Base-by-base conservation (phyloP, 371 early-diverging fungal genomes). In the Entomophthora muscae region DNA sequence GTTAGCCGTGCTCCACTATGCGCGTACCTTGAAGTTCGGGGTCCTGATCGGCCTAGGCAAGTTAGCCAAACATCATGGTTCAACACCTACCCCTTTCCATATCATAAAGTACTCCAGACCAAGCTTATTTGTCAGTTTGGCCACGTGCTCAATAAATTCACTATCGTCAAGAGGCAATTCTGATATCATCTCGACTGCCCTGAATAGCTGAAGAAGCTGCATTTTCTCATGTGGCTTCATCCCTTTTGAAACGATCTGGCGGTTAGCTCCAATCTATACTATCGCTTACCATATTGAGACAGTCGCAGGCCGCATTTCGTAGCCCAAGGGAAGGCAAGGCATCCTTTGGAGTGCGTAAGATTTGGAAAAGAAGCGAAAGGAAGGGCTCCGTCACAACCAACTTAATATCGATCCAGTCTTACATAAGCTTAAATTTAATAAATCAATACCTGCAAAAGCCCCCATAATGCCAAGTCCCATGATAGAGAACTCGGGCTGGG, bases 401-500 rank as follows among this genome's bases (percentile, higher is more conserved):
- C 10, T 83, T 83, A 63, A 95, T 93, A 71, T 95, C 95, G 70
- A 94, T 89, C 97, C 97, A 96, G 12, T 88, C 83, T 75, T 60
- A 24, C 26, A 60, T 29, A 52, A 52, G 54, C 24, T 24, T 1
- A 3, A 26, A 27, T 63, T 3, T 56, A 2, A 17, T 63, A 22
- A 63, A 66, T 31, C 53, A 68, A 42, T 69, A 76, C 77, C 68
- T 30, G 83, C 74, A 70, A 80, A 86, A 27, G 75, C 75, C 22
- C 83, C 83, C 61, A 85, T 79, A 29, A 81, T 78, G 31, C 77
- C 77, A 29, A 92, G 75, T 1, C 78, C 79, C 57, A 76, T 66
- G 63, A 76, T 80, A 21, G 86, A 83, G 57, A 88, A 78, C 12
- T 72, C 76, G 3, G 74, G 67, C 51, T 83, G 76, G 7, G 69